Percentiles rank a stretch among this genome's conserved stretches.
Evolutionary conservation across 2,329 filamentous ascomycete species (phyloP).

Genomic region (Epichloe uncinata): DNA sequence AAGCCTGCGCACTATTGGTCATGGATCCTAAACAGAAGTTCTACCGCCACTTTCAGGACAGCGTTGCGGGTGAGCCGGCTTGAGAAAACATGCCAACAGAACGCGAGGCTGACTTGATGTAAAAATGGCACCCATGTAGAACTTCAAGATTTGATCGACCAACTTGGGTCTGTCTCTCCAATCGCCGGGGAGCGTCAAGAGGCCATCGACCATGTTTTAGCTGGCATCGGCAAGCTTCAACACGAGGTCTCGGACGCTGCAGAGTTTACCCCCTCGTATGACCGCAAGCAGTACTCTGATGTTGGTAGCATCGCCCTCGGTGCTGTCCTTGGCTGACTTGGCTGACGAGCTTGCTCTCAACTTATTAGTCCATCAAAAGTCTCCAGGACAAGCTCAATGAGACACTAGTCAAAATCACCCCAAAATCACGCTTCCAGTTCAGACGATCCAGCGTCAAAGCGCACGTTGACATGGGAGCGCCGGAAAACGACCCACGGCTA

Average conservation of each 20-base stretch:
- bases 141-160: slow-evolving; percentile 62
- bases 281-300: slow-evolving; percentile 74
- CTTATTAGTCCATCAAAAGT: slow-evolving; percentile 60
- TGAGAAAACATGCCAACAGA: not conserved
- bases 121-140: slow-evolving; percentile 29
- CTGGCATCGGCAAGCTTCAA: slow-evolving; percentile 66
- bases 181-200: slow-evolving; percentile 63
- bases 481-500: slow-evolving; percentile 30
- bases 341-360: not conserved
- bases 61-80: slow-evolving; percentile 50
- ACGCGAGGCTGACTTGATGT: not conserved
- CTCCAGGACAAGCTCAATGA: slow-evolving; percentile 67
- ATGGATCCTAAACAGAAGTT: slow-evolving; percentile 58
- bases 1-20: not conserved
- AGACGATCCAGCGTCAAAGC: slow-evolving; percentile 26
- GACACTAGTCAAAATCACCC: slow-evolving; percentile 52
- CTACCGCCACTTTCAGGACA: slow-evolving; percentile 69
- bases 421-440: slow-evolving; percentile 75
- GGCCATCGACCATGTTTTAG: slow-evolving; percentile 67
- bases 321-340: not conserved
- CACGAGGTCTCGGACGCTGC: slow-evolving; percentile 76
- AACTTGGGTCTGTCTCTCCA: slow-evolving; percentile 47
- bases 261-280: slow-evolving; percentile 73
- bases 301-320: slow-evolving; percentile 28
- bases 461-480: slow-evolving; percentile 29